Evolutionary conservation across 1,284 basidiomycete species (phyloP), one percentile per base, ranked within the genome.

Genomic region (Inonotus hispidus): DNA sequence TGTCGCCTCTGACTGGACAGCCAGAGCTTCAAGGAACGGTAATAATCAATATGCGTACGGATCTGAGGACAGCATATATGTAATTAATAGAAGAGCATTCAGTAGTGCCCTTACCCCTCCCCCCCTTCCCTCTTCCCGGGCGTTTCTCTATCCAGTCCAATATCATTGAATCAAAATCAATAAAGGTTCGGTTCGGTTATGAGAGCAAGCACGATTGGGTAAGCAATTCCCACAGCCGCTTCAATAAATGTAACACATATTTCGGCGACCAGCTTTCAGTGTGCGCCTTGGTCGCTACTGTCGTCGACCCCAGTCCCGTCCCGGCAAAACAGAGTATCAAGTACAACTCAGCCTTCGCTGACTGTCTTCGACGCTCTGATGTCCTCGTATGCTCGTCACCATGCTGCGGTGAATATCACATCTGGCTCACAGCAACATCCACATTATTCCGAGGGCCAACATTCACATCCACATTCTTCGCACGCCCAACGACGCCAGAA

Each of bases 401-500:
- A 50, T 27, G 58, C 41, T 14, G 16, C 58, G 32, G 58, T 60
- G 46, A 63, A 52, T 45, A 16, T 58, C 53, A 25, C 53, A 41
- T 52, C 56, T 39, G 52, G 50, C 59, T 53, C 41, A n/a, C 58
- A 52, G 47, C 58, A 54, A 37, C 58, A 54, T 29, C 49, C 43
- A 21, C 56, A 58, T 39, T 29, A 58, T 37, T 25, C 27, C 11
- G 43, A 58, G 16, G 19, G 32, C 55, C 55, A 56, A 47, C 41
- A 35, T 16, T 14, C 13, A n/a, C 41, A 43, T 4, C 16, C 41
- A n/a, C 41, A 43, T 21, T 32, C 32, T 32, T 35, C 56, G 38
- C 53, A 53, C 39, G 50, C 56, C 25, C 60, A 59, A 38, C 63
- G 54, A 35, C 74, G 71, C 66, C 82, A 83, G 68, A 82, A 82